phyloP scores from a whole-genome alignment of 1,284 basidiomycete genomes.

The Leucocoprinus gongylophorus region DNA sequence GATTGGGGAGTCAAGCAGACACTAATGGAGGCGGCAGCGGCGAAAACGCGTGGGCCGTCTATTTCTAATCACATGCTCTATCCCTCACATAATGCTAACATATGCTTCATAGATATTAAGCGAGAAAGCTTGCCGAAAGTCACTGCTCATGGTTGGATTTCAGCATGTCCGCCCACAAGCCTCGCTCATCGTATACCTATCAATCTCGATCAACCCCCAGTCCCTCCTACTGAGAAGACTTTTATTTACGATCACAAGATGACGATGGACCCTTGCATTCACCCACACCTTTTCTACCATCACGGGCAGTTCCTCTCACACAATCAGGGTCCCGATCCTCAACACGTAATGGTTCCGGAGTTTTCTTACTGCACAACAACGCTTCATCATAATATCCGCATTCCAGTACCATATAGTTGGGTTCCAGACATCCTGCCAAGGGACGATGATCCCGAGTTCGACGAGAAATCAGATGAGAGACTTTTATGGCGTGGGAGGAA shows the following conservation, averaged over 20 bases:
- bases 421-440: conserved; percentile 31
- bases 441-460: conserved; percentile 47
- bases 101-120: conserved; percentile 25
- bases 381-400: conserved; percentile 54
- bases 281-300: conserved; percentile 43
- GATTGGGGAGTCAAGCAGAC: conserved; percentile 36
- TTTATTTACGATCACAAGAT: conserved; percentile 43
- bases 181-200: conserved; percentile 29
- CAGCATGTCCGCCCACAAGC: conserved; percentile 35
- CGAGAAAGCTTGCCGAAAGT: conserved; percentile 24
- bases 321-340: conserved; percentile 32
- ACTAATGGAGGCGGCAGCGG: conserved; percentile 34
- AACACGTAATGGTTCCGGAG: conserved; percentile 39
- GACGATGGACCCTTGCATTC: conserved; percentile 54
- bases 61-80: neutral
- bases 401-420: conserved; percentile 33
- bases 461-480: conserved; percentile 46
- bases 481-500: conserved; percentile 61
- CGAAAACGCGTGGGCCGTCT: conserved; percentile 33
- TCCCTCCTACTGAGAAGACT: conserved; percentile 29
- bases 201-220: conserved; percentile 23
- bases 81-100: neutral
- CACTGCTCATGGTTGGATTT: conserved; percentile 31
- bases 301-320: conserved; percentile 47
- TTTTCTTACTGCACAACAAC: conserved; percentile 50